Evolutionary conservation across 73 alveolate species (phyloP).

Genomic region (Breviolum minutum): DNA sequence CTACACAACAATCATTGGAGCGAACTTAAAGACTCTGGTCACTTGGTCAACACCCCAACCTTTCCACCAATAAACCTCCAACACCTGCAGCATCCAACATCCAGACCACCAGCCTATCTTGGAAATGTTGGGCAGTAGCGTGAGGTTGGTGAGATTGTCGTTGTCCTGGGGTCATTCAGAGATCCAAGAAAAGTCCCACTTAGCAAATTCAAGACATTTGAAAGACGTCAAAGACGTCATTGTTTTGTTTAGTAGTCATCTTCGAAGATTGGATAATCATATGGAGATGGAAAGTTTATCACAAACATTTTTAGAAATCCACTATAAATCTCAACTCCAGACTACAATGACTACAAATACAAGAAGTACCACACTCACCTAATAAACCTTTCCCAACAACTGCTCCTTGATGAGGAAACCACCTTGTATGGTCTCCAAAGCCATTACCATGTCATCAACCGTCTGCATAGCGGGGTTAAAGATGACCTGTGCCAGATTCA

Average conservation of each 20-base stretch:
- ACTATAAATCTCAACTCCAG: background rate
- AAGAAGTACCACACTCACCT: background rate
- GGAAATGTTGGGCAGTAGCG: conserved; percentile 48
- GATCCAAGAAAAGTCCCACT: no score
- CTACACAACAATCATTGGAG: no score
- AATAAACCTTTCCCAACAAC: background rate
- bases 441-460: conserved; percentile 48
- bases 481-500: background rate
- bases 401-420: conserved; percentile 25
- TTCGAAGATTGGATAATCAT: no score
- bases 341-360: background rate
- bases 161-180: conserved; percentile 37
- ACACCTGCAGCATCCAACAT: no score
- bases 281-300: background rate
- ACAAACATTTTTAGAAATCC: background rate
- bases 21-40: no score
- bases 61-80: no score
- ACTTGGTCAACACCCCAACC: no score
- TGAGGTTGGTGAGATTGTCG: conserved; percentile 68
- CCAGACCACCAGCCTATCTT: background rate
- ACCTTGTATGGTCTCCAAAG: conserved; percentile 24
- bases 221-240: no score
- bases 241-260: no score
- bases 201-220: no score
- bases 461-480: conserved; percentile 19